phyloP scores from a whole-genome alignment of 1,139 yeast species.

The Kluyveromyces sp. region DNA sequence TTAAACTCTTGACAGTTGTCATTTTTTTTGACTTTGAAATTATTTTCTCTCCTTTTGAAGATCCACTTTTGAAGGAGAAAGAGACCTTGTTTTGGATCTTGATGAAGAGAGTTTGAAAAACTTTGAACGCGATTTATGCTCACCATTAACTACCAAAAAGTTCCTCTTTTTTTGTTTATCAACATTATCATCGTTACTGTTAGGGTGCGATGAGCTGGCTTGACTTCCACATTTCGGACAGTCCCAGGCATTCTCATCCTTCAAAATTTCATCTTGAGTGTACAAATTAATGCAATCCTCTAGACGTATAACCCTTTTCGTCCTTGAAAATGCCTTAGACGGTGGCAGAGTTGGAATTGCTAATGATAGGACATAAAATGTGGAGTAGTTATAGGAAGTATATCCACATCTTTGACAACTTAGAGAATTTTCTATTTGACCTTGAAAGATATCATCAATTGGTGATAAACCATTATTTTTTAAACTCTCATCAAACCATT shows the following conservation, averaged over 20 bases:
- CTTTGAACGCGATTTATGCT: constrained; percentile 11
- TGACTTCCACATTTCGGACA: constrained; percentile 58
- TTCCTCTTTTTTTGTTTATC: constrained; percentile 15
- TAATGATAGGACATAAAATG: constrained; percentile 56
- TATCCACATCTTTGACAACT: constrained; percentile 58
- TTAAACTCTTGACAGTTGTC: constrained; percentile 46
- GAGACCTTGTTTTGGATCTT: constrained; percentile 24
- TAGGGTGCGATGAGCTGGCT: constrained; percentile 5
- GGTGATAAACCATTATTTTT: constrained; percentile 59
- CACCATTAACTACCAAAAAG: constrained; percentile 3
- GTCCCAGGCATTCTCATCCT: constrained; percentile 72
- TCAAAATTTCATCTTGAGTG: constrained; percentile 58
- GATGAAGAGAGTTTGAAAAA: constrained; percentile 16
- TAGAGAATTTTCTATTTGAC: constrained; percentile 58
- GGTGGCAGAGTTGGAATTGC: constrained; percentile 46
- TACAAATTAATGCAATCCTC: constrained; percentile 61
- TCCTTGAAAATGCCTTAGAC: constrained; percentile 22
- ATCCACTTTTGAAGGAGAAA: constrained; percentile 4
- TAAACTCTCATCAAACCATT: constrained; percentile 50
- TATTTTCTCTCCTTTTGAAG: constrained; percentile 10
- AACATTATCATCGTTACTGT: constrained; percentile 14
- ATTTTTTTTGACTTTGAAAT: constrained; percentile 27
- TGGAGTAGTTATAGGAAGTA: constrained; percentile 50
- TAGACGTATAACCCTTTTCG: constrained; percentile 36
- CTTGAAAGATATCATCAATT: constrained; percentile 54